Base-by-base conservation (phyloP, 805 yeast genomes). In the Pichia exigua region DNA sequence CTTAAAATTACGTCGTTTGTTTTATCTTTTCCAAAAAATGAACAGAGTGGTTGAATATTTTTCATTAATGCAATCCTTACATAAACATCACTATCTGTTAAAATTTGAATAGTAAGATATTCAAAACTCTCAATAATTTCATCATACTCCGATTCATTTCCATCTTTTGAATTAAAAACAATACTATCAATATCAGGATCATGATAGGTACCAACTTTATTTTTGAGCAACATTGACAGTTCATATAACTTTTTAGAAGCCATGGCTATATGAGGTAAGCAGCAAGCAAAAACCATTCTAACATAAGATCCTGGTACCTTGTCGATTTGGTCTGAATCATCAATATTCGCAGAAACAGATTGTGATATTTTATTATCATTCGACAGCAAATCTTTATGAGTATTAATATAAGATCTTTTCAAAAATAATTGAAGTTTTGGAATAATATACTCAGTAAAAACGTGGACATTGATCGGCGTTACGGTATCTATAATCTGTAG, bases 1-100 rank as follows among this genome's bases (percentile, higher is more conserved):
- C 96, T 90, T 45, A 94, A 68, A 22, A 94, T 82, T 42, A 94
- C 73, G 63, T 94, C 98, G 61, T 87, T 91, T 0, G 97, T 85
- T 58, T 82, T 87, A 50, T 88, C 95, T 50, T 84, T 81, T 0
- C 97, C 97, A 62, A 94, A 83, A 53, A 85, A 86, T 11, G 82
- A 73, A 59, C 97, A 88, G 4, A 94, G 65, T 0, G 90, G 87
- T 9, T 85, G 70, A n/a, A 91, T 83, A 54, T 87, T 81, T 43
- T 75, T 69, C 45, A 94, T 70, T 10, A 94, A 67, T 0, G 94
- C 76, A 40, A 87, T 76, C 53, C 85, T 81, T 0, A 91, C 96
- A 47, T 73, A 70, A 0, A 84, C 66, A 50, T 77, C 81, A 6
- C 73, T 69, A 61, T 90, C 97, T 0, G 95, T 87, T 45, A 94